These are phyloP conservation scores for Carpinus viminea DNA, from an alignment of 306 rosid species.

Conservation along the genomic window DNA sequence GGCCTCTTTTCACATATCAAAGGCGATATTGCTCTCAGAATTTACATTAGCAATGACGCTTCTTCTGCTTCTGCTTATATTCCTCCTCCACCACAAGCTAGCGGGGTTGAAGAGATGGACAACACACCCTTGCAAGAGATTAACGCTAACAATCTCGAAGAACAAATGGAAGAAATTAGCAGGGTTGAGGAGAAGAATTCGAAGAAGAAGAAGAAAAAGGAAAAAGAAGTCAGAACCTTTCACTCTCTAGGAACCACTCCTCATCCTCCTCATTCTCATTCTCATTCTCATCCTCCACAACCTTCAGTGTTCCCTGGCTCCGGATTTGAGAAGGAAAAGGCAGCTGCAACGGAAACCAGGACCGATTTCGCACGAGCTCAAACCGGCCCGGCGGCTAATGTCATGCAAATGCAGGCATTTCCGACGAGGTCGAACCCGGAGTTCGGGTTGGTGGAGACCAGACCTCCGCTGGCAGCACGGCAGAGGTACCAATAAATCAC, in stretches of 20 bases:
- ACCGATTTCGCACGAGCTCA: constrained; percentile 68
- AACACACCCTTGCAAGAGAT: constrained; percentile 65
- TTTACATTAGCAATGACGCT: constrained; percentile 41
- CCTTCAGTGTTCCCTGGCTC: constrained; percentile 13
- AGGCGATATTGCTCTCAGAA: constrained; percentile 77
- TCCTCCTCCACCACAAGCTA: constrained; percentile 16
- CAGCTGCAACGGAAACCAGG: constrained; percentile 35
- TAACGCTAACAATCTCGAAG: constrained; percentile 47
- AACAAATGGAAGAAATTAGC: constrained; percentile 27
- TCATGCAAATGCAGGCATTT: constrained; percentile 65
- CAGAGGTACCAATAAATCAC: constrained; percentile 19
- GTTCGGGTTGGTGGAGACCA: constrained; percentile 68
- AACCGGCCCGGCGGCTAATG: constrained; percentile 63
- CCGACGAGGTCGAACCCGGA: constrained; percentile 61
- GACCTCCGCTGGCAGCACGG: constrained; percentile 85
- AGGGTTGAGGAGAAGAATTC: constrained; percentile 21
- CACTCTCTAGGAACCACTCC: constrained; percentile 67
- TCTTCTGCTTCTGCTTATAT: constrained; percentile 7
- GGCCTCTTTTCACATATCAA: constrained; percentile 59
- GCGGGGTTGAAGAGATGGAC: constrained; percentile 13
- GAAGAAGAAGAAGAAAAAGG: constrained; percentile 54
- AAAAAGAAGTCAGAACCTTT: constrained; percentile 70
- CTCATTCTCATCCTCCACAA: constrained; percentile 28
- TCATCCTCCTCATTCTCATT: constrained; percentile 12
- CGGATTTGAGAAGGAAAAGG: constrained; percentile 20